These are phyloP conservation scores for Blastomyces gilchristii DNA, from an alignment of 2,329 filamentous ascomycete species.

Conservation along the genomic window DNA sequence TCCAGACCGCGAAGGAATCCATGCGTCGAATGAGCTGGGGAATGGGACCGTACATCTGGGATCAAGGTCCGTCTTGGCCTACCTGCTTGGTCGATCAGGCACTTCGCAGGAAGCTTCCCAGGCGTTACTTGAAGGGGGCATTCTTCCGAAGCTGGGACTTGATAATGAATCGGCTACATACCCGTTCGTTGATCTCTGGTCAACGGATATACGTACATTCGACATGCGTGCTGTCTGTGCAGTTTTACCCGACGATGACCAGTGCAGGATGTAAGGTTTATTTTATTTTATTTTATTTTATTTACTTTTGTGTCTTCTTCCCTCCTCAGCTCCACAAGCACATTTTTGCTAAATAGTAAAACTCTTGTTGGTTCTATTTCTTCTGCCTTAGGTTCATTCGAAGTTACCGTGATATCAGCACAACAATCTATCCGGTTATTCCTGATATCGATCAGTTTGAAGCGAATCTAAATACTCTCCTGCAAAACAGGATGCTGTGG, in stretches of 20 bases:
- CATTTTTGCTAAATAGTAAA: conserved; percentile 1
- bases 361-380: background rate
- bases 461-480: conserved; percentile 43
- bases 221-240: conserved; percentile 50
- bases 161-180: conserved; percentile 57
- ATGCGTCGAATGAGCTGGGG: conserved; percentile 50
- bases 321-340: background rate
- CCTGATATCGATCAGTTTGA: conserved; percentile 48
- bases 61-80: conserved; percentile 51
- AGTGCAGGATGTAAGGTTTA: conserved; percentile 42
- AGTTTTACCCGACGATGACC: conserved; percentile 48
- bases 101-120: conserved; percentile 36
- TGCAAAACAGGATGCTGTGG: conserved; percentile 42
- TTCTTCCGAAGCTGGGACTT: conserved; percentile 52
- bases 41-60: conserved; percentile 53
- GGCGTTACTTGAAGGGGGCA: conserved; percentile 50
- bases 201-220: conserved; percentile 48
- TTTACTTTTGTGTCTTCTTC: conserved; percentile 5
- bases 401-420: conserved; percentile 15
- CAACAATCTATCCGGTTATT: conserved; percentile 52
- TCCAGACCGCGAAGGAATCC: conserved; percentile 43
- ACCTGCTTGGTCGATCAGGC: conserved; percentile 46
- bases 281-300: background rate
- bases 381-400: conserved; percentile 12
- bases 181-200: conserved; percentile 56